Evolutionary conservation across 345 rosid genomes (phyloP), one percentile per base, ranked within the genome.

Genomic region (Nasturtium officinale): DNA sequence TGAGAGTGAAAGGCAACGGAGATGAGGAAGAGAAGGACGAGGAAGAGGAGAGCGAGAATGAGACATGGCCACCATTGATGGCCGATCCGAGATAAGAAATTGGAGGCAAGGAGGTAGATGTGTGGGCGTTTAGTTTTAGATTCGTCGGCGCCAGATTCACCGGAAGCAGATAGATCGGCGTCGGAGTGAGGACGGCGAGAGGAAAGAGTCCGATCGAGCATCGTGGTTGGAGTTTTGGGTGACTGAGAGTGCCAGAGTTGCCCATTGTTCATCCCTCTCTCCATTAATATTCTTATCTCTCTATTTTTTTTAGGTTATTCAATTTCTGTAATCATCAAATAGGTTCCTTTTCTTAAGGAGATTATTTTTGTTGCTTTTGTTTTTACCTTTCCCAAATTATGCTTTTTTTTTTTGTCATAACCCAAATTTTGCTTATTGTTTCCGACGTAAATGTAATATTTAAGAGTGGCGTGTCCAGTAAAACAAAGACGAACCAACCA

Each of bases 81-180:
- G 1, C 83, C 82, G 58, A 84, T 61, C 77, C 89, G 87, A 40
- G 86, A 50, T 9, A 84, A 38, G 81, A 80, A 84, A 63, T 84
- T 82, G 52, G 84, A 69, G 54, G 80, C 76, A 3, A 85, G 69
- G 45, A 89, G 75, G 26, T 86, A 81, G 74, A 83, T 61, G 79
- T 71, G 86, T 1, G 79, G 90, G 10, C 85, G 86, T 74, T 85
- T 87, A 79, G 84, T 82, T 51, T 89, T 89, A 65, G 91, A 87
- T 61, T 87, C 90, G 74, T 87, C 95, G 60, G 78, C 25, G 1
- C 71, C 61, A 47, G 77, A 61, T 58, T 47, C 57, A 6, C 65
- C 81, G 64, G 81, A 69, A 15, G 65, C 46, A 23, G 77, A 78
- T 26, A 71, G 62, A 74, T 78, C 82, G 67, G 77, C 79, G 69